These are phyloP conservation scores for Dentiscutata heterogama DNA, from an alignment of 371 early-diverging fungal species.

Conservation along the genomic window DNA sequence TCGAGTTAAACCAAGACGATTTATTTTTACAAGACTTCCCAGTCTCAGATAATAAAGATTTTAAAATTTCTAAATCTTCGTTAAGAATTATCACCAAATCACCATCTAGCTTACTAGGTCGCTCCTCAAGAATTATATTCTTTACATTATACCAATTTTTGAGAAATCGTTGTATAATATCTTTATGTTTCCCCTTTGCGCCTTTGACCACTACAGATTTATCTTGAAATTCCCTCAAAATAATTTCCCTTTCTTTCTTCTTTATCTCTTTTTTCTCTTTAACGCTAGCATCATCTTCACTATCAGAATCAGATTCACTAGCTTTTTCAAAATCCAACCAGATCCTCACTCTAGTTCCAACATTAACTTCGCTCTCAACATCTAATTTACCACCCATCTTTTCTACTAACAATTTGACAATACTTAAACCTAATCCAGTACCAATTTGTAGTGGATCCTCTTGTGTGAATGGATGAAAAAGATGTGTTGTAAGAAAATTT, in stretches of 20 bases:
- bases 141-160: slow-evolving; percentile 29
- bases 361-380: slow-evolving; percentile 52
- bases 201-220: slow-evolving; percentile 18
- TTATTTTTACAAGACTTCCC: too few relatives aligned
- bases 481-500: slow-evolving; percentile 52
- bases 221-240: slow-evolving; percentile 22
- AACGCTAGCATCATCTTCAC: too few relatives aligned
- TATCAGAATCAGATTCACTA: background rate
- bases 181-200: slow-evolving; percentile 25
- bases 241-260: slow-evolving; percentile 15
- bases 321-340: slow-evolving; percentile 54
- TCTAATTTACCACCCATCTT: slow-evolving; percentile 57
- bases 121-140: background rate
- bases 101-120: background rate
- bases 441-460: slow-evolving; percentile 56
- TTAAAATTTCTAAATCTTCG: slow-evolving; percentile 12
- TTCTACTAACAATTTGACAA: slow-evolving; percentile 53
- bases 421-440: slow-evolving; percentile 54
- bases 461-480: slow-evolving; percentile 57
- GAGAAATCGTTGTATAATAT: slow-evolving; percentile 14
- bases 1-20: too few relatives aligned
- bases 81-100: slow-evolving; percentile 14
- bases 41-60: background rate
- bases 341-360: slow-evolving; percentile 54
- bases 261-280: slow-evolving; percentile 44